Evolutionary conservation across 331 rosid species (phyloP).

Genomic region (Cydonia oblonga): DNA sequence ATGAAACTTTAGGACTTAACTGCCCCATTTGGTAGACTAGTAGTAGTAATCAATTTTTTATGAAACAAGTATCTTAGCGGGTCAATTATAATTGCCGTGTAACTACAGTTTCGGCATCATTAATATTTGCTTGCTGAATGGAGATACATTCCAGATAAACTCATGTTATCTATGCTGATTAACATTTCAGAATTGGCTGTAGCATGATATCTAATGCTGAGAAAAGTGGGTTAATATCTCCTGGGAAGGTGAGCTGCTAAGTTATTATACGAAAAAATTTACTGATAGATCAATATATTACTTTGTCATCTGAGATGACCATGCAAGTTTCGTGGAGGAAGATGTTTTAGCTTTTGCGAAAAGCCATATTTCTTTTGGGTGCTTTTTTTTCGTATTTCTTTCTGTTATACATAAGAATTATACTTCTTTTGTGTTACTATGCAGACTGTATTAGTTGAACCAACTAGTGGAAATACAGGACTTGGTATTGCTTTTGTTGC

Average conservation of each 20-base stretch:
- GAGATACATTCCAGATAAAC: background rate
- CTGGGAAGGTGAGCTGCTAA: slow-evolving; percentile 49
- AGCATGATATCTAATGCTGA: slow-evolving; percentile 85
- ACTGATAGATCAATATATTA: background rate
- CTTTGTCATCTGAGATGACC: background rate
- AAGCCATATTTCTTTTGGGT: background rate
- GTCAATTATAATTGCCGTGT: background rate
- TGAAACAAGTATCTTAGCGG: background rate
- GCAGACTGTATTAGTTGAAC: slow-evolving; percentile 88
- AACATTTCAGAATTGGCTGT: slow-evolving; percentile 66
- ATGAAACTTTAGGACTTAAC: background rate
- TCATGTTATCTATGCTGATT: slow-evolving; percentile 8
- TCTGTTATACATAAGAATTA: background rate
- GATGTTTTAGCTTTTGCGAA: slow-evolving; percentile 9
- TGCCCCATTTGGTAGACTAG: background rate
- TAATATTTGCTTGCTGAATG: no score
- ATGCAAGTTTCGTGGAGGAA: background rate
- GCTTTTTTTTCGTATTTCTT: background rate
- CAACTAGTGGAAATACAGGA: slow-evolving; percentile 95
- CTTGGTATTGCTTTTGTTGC: slow-evolving; percentile 87
- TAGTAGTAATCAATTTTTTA: background rate
- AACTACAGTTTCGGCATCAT: background rate
- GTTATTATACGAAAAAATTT: background rate
- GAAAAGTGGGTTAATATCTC: slow-evolving; percentile 62
- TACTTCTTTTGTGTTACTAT: slow-evolving; percentile 16